Conservation (phyloP, 345 rosid species). For the Cochlearia excelsa region DNA sequence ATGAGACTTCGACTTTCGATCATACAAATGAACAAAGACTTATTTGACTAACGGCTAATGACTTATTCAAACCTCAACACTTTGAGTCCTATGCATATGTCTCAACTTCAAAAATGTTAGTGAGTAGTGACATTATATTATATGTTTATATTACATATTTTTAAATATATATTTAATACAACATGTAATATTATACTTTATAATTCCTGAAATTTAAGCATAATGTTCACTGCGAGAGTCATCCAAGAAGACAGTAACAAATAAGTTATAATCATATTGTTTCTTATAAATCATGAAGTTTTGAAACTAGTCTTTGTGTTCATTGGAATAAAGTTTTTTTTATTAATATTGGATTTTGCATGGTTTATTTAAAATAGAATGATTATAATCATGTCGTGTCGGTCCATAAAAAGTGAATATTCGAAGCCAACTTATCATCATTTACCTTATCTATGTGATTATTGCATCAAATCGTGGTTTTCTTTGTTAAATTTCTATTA, state of each 20-base stretch:
- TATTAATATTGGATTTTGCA: slow-evolving; percentile 21
- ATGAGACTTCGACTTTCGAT: too few relatives aligned
- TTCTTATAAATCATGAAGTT: slow-evolving; percentile 9
- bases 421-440: slow-evolving; percentile 35
- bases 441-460: slow-evolving; percentile 22
- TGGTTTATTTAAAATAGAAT: slow-evolving; percentile 32
- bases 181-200: not conserved
- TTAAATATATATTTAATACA: too few relatives aligned
- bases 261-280: slow-evolving; percentile 27
- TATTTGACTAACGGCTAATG: too few relatives aligned
- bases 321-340: slow-evolving; percentile 8
- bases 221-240: slow-evolving; percentile 12
- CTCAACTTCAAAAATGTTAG: too few relatives aligned
- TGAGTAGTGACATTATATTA: too few relatives aligned
- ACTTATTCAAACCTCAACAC: too few relatives aligned
- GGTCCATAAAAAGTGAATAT: slow-evolving; percentile 30
- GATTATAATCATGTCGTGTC: slow-evolving; percentile 28
- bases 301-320: slow-evolving; percentile 14
- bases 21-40: too few relatives aligned
- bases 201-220: not conserved
- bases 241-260: slow-evolving; percentile 17
- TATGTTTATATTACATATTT: too few relatives aligned
- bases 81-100: too few relatives aligned
- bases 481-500: slow-evolving; percentile 22
- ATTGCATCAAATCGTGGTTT: slow-evolving; percentile 28